Evolutionary conservation across 1,284 basidiomycete species (phyloP).

Genomic region (Leccinum solheimii): DNA sequence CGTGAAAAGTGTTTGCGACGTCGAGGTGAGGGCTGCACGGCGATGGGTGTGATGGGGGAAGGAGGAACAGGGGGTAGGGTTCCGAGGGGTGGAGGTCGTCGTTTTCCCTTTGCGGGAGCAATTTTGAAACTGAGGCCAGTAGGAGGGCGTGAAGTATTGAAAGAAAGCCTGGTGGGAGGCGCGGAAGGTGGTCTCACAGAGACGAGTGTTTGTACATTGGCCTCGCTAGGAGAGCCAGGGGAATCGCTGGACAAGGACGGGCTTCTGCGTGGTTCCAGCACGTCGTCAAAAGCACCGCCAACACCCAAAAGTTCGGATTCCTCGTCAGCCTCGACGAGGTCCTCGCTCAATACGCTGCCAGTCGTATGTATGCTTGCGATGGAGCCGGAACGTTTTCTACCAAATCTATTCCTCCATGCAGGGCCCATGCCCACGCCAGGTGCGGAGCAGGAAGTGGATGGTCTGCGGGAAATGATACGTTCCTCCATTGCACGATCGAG

Average conservation of each 20-base stretch:
- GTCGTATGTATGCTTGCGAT: constrained; percentile 65
- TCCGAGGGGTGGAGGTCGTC: constrained; percentile 58
- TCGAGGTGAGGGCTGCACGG: constrained; percentile 35
- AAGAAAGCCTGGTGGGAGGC: constrained; percentile 47
- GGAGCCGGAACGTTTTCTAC: constrained; percentile 70
- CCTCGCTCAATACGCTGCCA: constrained; percentile 71
- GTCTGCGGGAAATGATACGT: constrained; percentile 69
- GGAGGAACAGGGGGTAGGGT: constrained; percentile 69
- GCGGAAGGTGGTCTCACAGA: constrained; percentile 36
- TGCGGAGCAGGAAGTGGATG: constrained; percentile 63
- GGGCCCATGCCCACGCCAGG: constrained; percentile 66
- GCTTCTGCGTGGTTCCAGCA: constrained; percentile 36
- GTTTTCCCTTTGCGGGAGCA: constrained; percentile 51
- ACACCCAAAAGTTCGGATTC: constrained; percentile 67
- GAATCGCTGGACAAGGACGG: constrained; percentile 37
- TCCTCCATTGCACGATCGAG: constrained; percentile 84
- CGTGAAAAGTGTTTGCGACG: constrained; percentile 43
- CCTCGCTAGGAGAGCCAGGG: constrained; percentile 34
- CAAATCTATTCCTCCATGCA: constrained; percentile 64
- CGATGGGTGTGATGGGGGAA: constrained; percentile 56
- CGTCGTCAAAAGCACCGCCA: constrained; percentile 65
- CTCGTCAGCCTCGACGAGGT: constrained; percentile 79
- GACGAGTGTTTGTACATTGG: constrained; percentile 15
- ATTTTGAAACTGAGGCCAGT: constrained; percentile 50
- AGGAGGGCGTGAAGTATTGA: constrained; percentile 47